These are phyloP conservation scores for Porpolomopsis calyptriformis DNA, from an alignment of 768 basidiomycete species.

Conservation along the genomic window DNA sequence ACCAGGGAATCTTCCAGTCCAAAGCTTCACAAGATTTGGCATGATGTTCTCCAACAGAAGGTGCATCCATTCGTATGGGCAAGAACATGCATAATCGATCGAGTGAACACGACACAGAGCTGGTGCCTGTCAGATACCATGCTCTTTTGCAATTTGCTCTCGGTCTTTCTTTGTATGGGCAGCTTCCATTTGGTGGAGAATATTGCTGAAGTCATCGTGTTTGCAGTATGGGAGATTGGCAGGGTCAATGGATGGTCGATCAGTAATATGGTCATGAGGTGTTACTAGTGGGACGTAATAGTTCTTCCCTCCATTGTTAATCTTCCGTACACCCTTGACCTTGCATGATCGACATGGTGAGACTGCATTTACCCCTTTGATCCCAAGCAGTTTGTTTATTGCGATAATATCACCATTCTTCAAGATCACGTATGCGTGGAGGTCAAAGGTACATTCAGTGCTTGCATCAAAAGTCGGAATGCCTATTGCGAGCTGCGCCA, in stretches of 20 bases:
- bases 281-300: conserved; percentile 18
- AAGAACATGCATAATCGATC: conserved; percentile 20
- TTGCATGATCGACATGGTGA: conserved; percentile 26
- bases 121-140: conserved; percentile 23
- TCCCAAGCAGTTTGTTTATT: conserved; percentile 20
- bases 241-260: conserved; percentile 11
- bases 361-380: conserved; percentile 28
- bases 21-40: conserved; percentile 26
- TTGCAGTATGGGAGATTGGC: conserved; percentile 13
- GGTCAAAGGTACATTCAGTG: conserved; percentile 13
- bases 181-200: conserved; percentile 1
- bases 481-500: conserved; percentile 28
- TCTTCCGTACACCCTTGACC: conserved; percentile 17
- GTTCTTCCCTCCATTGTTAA: not conserved
- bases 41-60: conserved; percentile 32
- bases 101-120: conserved; percentile 19
- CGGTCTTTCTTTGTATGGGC: conserved; percentile 2
- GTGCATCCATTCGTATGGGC: conserved; percentile 39
- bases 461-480: conserved; percentile 26
- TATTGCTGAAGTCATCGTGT: conserved; percentile 12
- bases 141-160: conserved; percentile 14
- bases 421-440: conserved; percentile 21
- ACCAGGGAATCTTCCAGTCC: conserved; percentile 31
- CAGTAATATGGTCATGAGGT: conserved; percentile 13
- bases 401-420: conserved; percentile 24